Base-by-base conservation (phyloP, 2,329 filamentous ascomycete genomes). In the Scorias spongiosa region DNA sequence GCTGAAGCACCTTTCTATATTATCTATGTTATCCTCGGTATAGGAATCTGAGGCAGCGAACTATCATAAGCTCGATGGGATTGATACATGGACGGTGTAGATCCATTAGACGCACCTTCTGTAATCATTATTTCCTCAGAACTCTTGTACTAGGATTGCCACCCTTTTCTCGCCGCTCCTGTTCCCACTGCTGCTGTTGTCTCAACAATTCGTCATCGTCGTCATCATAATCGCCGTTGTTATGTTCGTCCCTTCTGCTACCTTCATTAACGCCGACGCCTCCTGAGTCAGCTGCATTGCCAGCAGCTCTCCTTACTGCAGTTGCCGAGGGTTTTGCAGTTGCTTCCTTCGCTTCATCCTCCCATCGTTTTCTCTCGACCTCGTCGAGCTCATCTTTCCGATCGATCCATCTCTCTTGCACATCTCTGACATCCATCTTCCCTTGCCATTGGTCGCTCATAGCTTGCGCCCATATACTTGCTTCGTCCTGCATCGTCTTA, bases 391-490 rank as follows among this genome's bases (percentile, higher is more conserved):
- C 85, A 12, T 88, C 88, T 59, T 88, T 91, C 36, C 80, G 73
- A 64, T 96, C 89, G 29, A 98, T 68, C 91, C 91, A 98, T 48
- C 91, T 74, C 66, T 98, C 91, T 64, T 98, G 91, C 49, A 96
- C 80, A 63, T 98, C 89, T 47, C 81, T 71, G 9, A 87, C 78
- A 54, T 93, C 87, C 71, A 93, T 78, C 30, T 78, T 76, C 46
- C 74, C 73, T 52, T 73, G 66, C 56, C 58, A 62, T 2, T 74
- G 73, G 49, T 80, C 74, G 45, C 87, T 78, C 78, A 96, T 93
- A 2, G 91, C 86, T 39, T 96, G 80, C 57, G 93, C 85, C 91
- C 91, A 98, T n/a, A 98, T 77, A 6, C 82, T 88, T 10, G 57
- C 55, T 37, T 58, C 57, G 38, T 57, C 54, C 5, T 55, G 47